Base-by-base conservation (phyloP, 192 early-diverging fungal genomes). In the Podila verticillata region DNA sequence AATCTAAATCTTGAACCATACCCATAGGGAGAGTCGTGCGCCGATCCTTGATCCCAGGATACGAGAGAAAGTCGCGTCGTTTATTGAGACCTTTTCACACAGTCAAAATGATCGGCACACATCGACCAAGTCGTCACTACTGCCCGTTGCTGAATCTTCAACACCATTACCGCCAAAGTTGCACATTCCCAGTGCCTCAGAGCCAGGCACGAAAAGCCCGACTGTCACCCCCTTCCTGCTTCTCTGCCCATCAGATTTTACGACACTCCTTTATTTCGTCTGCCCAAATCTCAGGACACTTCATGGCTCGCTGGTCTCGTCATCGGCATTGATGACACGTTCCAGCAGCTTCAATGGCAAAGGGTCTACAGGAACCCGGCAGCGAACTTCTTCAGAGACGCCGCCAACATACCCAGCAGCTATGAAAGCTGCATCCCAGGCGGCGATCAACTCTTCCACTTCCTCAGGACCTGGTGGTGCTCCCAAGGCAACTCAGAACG, bases 231-330 rank as follows among this genome's bases (percentile, higher is more conserved):
- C 83, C 15, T 32, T 65, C 32, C 49, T 83, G 9, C 67, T 83
- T 19, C 48, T 83, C 9, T 80, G 75, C 66, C 82, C 82, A 1
- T 79, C 82, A 15, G 82, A 83, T 61, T 73, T 83, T 26, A 83
- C 75, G 5, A 80, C 77, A 26, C 48, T 84, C 3, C 69, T 84
- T 24, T 74, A 81, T 32, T 81, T 84, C 30, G 66, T 84, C 0
- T 83, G 82, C n/a, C 82, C 82, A 4, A 20, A 69, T 19, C 54
- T 73, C 28, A 61, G 72, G 34, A 66, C 64, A 2, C 60, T 65
- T 17, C 24, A 49, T 19, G 34, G 30, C 20, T 36, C 39, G 39
- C 39, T 44, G 13, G 17, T 15, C 13, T 15, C 81, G 1, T 56
- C 73, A 36, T 61, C 79, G 4, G 17, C 17, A 22, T 31, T 48